Conservation (phyloP, 2,329 filamentous ascomycete species). For the Magnaporthiopsis poae region DNA sequence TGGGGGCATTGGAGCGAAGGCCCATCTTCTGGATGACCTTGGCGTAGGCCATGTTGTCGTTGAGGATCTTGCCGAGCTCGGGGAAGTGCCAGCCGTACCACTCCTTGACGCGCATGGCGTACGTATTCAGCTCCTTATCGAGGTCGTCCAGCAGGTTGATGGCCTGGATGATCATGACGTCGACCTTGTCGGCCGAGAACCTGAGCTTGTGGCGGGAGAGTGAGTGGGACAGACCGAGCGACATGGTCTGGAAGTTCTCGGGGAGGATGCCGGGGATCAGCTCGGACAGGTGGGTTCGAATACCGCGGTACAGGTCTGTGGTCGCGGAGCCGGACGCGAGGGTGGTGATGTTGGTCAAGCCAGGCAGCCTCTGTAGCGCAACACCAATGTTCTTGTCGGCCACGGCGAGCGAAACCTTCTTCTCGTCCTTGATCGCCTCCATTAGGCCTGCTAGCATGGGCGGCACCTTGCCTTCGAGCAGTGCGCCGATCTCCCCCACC, state of each 20-base stretch:
- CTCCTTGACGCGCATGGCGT: conserved; percentile 98
- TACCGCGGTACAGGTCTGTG: conserved; percentile 84
- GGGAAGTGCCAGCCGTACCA: conserved; percentile 99
- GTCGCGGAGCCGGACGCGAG: conserved; percentile 72
- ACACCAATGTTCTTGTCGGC: conserved; percentile 86
- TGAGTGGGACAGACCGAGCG: conserved; percentile 90
- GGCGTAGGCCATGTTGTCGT: conserved; percentile 92
- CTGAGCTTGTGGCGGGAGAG: conserved; percentile 96
- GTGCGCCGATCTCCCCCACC: conserved; percentile 76
- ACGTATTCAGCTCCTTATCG: conserved; percentile 97
- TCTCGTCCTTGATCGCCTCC: conserved; percentile 88
- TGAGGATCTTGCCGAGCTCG: conserved; percentile 91
- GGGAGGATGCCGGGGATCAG: conserved; percentile 81
- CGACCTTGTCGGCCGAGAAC: conserved; percentile 96
- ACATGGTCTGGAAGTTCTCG: conserved; percentile 85
- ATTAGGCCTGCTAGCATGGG: conserved; percentile 74
- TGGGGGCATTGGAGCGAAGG: conserved; percentile 70
- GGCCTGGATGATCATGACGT: conserved; percentile 98
- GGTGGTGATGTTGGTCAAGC: conserved; percentile 66
- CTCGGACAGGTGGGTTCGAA: conserved; percentile 80
- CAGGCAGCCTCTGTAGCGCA: conserved; percentile 83
- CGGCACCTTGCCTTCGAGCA: conserved; percentile 91
- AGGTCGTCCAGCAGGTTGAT: conserved; percentile 89
- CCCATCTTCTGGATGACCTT: conserved; percentile 81
- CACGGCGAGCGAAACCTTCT: conserved; percentile 89